Evolutionary conservation across 805 yeast species (phyloP), one percentile per base, ranked within the genome.

Genomic region (Teunomyces tritomae): DNA sequence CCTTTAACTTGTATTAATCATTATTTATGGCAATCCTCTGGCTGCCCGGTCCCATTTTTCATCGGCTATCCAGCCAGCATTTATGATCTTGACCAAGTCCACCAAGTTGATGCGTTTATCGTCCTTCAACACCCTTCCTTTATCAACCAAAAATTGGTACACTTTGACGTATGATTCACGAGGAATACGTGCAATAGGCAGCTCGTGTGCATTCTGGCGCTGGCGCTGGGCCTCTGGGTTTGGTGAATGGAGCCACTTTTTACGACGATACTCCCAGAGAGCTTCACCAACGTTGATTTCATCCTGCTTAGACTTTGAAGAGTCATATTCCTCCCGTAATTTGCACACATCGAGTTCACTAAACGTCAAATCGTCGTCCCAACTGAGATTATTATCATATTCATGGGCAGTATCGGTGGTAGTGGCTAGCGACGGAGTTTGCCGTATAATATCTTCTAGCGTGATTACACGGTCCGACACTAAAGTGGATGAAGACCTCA

Each of bases 21-120:
- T 32, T 27, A 28, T 27, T 13, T 39, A 67, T 4, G 74, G 60
- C 44, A 71, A 54, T 1, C 77, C 77, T 28, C 57, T 59, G 4
- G 75, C 74, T 3, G 78, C 78, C 32, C 75, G 67, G 49, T 79
- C 85, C 92, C 94, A 91, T 54, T 82, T 80, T 44, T 84, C 89
- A 17, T 82, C 82, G 50, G 82, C 84, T 11, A 78, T 76, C 98
- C 98, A 91, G 14, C 97, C 97, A 3, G 86, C 80, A 57, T 88
- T 83, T 36, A 91, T 77, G 20, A 91, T 79, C 53, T 78, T 77
- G 44, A 89, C 62, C 36, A 87, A 81, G 62, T 89, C 96, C 49
- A 72, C 74, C 57, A 92, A 76, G 63, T 87, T 89, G 67, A 92
- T 72, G 11, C 90, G 87, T 48, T 62, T 67, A 30, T 62, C 67